Evolutionary conservation across 768 basidiomycete species (phyloP).

Genomic region (Krasilnikovozyma curviuscula): DNA sequence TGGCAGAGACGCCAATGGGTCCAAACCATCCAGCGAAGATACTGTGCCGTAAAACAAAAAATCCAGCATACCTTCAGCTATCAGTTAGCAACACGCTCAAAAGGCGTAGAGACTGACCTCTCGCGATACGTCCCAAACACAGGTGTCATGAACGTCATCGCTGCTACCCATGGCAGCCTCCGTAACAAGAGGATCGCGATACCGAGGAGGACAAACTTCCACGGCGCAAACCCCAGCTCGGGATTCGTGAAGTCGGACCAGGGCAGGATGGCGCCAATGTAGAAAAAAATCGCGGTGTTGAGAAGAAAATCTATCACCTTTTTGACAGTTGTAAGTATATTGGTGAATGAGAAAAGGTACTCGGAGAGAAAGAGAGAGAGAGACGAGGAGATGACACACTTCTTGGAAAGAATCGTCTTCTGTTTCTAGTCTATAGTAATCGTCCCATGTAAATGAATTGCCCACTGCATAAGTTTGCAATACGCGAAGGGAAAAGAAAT

Average conservation of each 20-base stretch:
- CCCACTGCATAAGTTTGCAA: too few relatives aligned
- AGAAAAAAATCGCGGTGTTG: conserved; percentile 22
- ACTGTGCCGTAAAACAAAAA: conserved; percentile 20
- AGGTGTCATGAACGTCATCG: conserved; percentile 3
- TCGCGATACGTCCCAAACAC: conserved; percentile 1
- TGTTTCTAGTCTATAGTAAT: conserved; percentile 17
- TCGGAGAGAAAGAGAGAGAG: background rate
- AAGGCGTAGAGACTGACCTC: background rate
- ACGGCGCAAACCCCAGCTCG: conserved; percentile 21
- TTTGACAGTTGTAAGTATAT: background rate
- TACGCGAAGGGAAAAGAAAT: background rate
- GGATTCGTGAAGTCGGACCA: conserved; percentile 20
- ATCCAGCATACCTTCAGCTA: conserved; percentile 21
- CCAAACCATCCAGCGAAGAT: conserved; percentile 28
- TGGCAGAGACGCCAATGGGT: conserved; percentile 20
- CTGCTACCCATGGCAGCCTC: conserved; percentile 27
- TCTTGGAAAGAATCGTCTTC: conserved; percentile 4
- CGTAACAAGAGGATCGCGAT: conserved; percentile 26
- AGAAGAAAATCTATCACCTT: conserved; percentile 8
- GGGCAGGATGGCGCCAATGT: conserved; percentile 27
- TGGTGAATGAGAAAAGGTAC: background rate
- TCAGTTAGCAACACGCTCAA: background rate
- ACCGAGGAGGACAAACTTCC: conserved; percentile 27
- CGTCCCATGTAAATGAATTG: conserved; percentile 20
- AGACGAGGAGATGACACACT: background rate